A percentile compares a stretch with the other conserved stretches of the same genome.
These are phyloP conservation scores for Begonia masoniana DNA, from an alignment of 306 rosid genomes.

Conservation along the genomic window DNA sequence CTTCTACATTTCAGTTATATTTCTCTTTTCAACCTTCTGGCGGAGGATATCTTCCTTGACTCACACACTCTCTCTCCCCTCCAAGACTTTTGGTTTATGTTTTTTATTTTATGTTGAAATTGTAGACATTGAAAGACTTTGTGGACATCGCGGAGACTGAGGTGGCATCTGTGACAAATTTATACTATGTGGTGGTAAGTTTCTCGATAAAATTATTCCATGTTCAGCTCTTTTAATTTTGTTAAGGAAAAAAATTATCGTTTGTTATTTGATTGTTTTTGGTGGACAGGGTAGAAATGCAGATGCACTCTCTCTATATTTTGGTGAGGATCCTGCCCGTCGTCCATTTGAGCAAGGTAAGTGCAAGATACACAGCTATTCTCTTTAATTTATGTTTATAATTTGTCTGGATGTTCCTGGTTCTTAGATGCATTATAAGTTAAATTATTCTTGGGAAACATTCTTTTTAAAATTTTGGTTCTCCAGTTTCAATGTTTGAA, in stretches of 20 bases:
- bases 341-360: conserved; percentile 94
- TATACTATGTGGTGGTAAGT: conserved; percentile 76
- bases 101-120: no score
- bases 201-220: conserved; percentile 14
- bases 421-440: no score
- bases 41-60: no score
- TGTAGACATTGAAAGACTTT: conserved; percentile 68
- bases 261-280: conserved; percentile 10
- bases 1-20: no score
- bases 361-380: conserved; percentile 11
- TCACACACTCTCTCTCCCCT: no score
- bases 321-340: conserved; percentile 88
- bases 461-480: background rate
- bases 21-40: no score
- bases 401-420: no score
- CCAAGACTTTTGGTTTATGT: no score
- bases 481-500: no score
- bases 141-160: conserved; percentile 58
- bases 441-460: no score
- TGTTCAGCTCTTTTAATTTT: conserved; percentile 5
- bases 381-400: background rate
- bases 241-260: conserved; percentile 8
- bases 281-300: conserved; percentile 88
- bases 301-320: conserved; percentile 80
- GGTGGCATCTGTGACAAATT: conserved; percentile 59